Conservation (phyloP, 768 basidiomycete species). For the Agaricus blazei region DNA sequence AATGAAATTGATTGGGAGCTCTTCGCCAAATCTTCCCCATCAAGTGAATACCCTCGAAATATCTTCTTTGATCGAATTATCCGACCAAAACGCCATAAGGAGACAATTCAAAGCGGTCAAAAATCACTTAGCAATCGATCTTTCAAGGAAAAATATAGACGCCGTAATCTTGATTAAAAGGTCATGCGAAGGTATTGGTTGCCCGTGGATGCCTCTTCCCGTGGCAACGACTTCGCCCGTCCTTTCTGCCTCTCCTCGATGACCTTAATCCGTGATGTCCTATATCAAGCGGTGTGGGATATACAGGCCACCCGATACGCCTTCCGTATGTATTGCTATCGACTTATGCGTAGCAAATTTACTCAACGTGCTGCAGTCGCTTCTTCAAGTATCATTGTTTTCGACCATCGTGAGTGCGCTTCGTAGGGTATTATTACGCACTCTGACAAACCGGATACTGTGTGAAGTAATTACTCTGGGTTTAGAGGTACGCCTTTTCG, state of each 20-base stretch:
- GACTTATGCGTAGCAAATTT: not conserved
- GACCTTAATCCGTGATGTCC: slow-evolving; percentile 1
- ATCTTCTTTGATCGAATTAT: too few species aligned
- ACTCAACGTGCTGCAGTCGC: slow-evolving; percentile 31
- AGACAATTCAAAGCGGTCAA: too few species aligned
- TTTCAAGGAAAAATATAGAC: not conserved
- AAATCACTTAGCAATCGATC: not conserved
- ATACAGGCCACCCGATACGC: slow-evolving; percentile 37
- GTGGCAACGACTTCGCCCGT: not conserved
- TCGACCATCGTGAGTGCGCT: slow-evolving; percentile 43
- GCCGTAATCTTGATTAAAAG: not conserved
- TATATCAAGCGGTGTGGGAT: slow-evolving; percentile 26
- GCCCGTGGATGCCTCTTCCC: not conserved
- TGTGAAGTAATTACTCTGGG: slow-evolving; percentile 44
- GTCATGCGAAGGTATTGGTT: not conserved
- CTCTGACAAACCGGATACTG: not conserved
- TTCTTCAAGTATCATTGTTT: slow-evolving; percentile 46
- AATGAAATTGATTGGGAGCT: too few species aligned
- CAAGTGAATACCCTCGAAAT: not conserved
- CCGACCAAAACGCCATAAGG: not conserved
- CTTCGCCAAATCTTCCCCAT: not conserved
- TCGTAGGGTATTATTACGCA: not conserved
- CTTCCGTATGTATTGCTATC: slow-evolving; percentile 28
- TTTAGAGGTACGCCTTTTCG: slow-evolving; percentile 36
- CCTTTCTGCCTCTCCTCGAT: not conserved